phyloP scores from a whole-genome alignment of 2,329 filamentous ascomycete species.

The Coniochaeta sp. region DNA sequence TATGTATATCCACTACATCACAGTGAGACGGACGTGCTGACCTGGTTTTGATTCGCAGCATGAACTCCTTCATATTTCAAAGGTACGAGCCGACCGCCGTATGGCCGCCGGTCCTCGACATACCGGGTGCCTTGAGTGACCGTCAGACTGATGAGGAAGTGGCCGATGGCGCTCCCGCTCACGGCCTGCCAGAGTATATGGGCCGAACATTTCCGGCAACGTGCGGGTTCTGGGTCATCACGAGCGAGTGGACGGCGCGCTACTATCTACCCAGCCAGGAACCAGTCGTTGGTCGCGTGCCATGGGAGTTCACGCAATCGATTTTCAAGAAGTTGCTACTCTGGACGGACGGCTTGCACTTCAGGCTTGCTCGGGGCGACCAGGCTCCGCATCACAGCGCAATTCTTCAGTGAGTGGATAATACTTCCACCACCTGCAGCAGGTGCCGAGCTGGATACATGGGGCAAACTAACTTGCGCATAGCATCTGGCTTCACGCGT shows the following conservation, averaged over 20 bases:
- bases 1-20: neutral
- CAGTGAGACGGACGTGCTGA: neutral
- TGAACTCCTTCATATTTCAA: neutral
- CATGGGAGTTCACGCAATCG: conserved; percentile 7
- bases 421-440: neutral
- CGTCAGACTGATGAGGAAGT: neutral
- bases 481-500: conserved; percentile 9
- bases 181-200: conserved; percentile 11
- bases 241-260: conserved; percentile 4
- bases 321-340: conserved; percentile 9
- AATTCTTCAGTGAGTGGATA: conserved; percentile 8
- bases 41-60: neutral
- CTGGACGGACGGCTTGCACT: conserved; percentile 9
- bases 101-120: neutral
- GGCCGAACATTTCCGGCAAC: conserved; percentile 9
- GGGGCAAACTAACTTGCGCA: neutral
- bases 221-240: conserved; percentile 10
- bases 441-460: neutral
- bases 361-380: conserved; percentile 5
- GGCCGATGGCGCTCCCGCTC: conserved; percentile 1
- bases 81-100: neutral
- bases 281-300: conserved; percentile 2
- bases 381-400: conserved; percentile 6
- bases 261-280: conserved; percentile 8
- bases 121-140: conserved; percentile 1